phyloP scores from a whole-genome alignment of 495 filamentous ascomycete species.

The Cairneyella variabilis region DNA sequence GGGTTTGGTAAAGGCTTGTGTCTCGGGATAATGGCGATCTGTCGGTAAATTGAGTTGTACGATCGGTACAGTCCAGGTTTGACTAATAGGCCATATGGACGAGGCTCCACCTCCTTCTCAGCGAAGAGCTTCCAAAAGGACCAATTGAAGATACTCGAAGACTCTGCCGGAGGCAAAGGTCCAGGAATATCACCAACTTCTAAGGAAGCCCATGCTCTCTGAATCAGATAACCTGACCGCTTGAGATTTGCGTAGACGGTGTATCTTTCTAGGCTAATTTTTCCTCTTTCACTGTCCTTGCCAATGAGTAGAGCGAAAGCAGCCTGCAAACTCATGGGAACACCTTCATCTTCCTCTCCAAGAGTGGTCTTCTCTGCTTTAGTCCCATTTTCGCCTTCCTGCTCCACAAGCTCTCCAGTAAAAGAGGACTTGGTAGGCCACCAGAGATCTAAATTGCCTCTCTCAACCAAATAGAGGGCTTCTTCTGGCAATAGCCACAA shows the following conservation, averaged over 20 bases:
- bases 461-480: constrained; percentile 80
- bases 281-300: constrained; percentile 53
- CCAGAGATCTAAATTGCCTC: constrained; percentile 79
- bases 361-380: constrained; percentile 21
- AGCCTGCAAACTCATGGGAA: constrained; percentile 85
- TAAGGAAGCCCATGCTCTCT: constrained; percentile 46
- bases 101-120: constrained; percentile 11
- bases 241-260: constrained; percentile 82
- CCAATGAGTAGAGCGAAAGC: constrained; percentile 80
- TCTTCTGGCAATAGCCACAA: constrained; percentile 92
- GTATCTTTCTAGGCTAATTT: constrained; percentile 71
- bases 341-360: constrained; percentile 40
- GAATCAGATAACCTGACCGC: constrained; percentile 76
- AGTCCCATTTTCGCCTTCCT: constrained; percentile 12
- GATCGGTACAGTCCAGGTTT: constrained; percentile 72
- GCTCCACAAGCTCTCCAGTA: constrained; percentile 18
- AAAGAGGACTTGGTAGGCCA: constrained; percentile 54
- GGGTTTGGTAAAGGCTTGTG: constrained; percentile 54
- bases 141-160: constrained; percentile 22
- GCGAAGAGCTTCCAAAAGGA: constrained; percentile 22
- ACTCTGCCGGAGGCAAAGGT: too few relatives aligned
- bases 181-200: neutral
- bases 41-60: constrained; percentile 73
- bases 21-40: constrained; percentile 69
- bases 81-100: constrained; percentile 62